Evolutionary conservation across 129 eudicot genomes (phyloP).

Genomic region (Tanacetum coccineum): DNA sequence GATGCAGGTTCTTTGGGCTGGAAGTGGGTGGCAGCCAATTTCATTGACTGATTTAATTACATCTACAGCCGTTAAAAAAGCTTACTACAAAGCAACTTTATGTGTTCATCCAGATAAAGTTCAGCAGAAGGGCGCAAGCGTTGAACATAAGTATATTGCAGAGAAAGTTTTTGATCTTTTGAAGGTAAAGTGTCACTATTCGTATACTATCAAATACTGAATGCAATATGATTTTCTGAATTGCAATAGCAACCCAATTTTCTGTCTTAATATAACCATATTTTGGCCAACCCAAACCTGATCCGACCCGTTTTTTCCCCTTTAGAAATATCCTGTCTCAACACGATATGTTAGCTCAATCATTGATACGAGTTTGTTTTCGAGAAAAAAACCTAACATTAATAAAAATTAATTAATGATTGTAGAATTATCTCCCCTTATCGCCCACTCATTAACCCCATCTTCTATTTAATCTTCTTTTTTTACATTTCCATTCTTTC

Average conservation of each 20-base stretch:
- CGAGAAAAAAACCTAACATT: too few species aligned
- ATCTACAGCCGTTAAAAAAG: conserved; percentile 73
- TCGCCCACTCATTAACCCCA: too few species aligned
- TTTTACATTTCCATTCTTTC: too few species aligned
- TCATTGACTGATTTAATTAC: conserved; percentile 88
- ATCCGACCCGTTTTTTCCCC: too few species aligned
- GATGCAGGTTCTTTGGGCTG: conserved; percentile 79
- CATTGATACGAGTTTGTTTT: too few species aligned
- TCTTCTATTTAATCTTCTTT: too few species aligned
- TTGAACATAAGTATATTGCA: conserved; percentile 76
- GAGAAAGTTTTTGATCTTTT: conserved; percentile 90
- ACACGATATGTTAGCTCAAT: too few species aligned
- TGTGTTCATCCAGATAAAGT: conserved; percentile 95
- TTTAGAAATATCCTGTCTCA: too few species aligned
- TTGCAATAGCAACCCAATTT: background rate
- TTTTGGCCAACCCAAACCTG: too few species aligned
- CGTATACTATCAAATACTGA: background rate
- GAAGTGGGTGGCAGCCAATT: conserved; percentile 80
- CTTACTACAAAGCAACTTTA: conserved; percentile 73
- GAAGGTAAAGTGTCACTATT: conserved; percentile 44
- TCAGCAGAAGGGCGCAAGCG: conserved; percentile 89
- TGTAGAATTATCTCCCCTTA: too few species aligned
- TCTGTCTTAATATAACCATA: background rate
- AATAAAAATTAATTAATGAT: too few species aligned
- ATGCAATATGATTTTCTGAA: background rate